Percentiles rank a stretch among this genome's conserved stretches.
Evolutionary conservation across 495 filamentous ascomycete species (phyloP).

Genomic region (Lasiosphaeriaceae sp.): DNA sequence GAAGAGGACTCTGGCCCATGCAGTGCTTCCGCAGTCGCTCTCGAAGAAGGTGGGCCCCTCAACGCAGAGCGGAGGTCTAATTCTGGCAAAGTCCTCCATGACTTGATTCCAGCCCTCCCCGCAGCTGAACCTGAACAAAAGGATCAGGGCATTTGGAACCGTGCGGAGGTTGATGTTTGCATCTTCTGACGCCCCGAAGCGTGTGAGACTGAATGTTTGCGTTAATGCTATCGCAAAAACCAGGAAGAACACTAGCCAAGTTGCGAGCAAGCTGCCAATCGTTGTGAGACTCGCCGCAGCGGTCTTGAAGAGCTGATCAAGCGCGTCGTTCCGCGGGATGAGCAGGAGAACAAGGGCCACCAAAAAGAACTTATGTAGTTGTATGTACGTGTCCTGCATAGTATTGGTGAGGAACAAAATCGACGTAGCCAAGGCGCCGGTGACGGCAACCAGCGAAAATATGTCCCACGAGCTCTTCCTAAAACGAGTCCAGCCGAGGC

Average conservation of each 20-base stretch:
- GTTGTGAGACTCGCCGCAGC: conserved; percentile 90
- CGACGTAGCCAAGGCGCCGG: conserved; percentile 76
- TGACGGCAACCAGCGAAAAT: conserved; percentile 79
- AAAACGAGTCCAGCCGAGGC: conserved; percentile 90
- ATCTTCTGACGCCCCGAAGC: conserved; percentile 68
- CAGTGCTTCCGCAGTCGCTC: conserved; percentile 88
- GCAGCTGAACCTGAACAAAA: conserved; percentile 87
- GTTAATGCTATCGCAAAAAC: conserved; percentile 96
- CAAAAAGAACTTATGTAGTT: conserved; percentile 88
- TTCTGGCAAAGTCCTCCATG: conserved; percentile 92
- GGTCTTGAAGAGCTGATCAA: conserved; percentile 99
- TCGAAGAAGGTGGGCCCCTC: conserved; percentile 61
- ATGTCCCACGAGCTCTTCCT: conserved; percentile 93
- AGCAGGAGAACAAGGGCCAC: conserved; percentile 87
- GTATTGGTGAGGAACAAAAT: conserved; percentile 59
- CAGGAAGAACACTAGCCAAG: conserved; percentile 95
- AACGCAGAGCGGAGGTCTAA: conserved; percentile 73
- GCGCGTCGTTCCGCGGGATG: conserved; percentile 93
- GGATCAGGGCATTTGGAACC: conserved; percentile 86
- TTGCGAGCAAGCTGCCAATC: conserved; percentile 89
- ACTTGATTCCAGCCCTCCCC: conserved; percentile 95
- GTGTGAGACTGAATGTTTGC: conserved; percentile 92
- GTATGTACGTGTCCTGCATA: conserved; percentile 57
- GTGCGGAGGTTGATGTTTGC: conserved; percentile 90
- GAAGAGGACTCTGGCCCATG: conserved; percentile 85